Percentiles rank a stretch among this genome's conserved stretches.
These are phyloP conservation scores for Teunomyces pallodes DNA, from an alignment of 805 yeast species.

Conservation along the genomic window DNA sequence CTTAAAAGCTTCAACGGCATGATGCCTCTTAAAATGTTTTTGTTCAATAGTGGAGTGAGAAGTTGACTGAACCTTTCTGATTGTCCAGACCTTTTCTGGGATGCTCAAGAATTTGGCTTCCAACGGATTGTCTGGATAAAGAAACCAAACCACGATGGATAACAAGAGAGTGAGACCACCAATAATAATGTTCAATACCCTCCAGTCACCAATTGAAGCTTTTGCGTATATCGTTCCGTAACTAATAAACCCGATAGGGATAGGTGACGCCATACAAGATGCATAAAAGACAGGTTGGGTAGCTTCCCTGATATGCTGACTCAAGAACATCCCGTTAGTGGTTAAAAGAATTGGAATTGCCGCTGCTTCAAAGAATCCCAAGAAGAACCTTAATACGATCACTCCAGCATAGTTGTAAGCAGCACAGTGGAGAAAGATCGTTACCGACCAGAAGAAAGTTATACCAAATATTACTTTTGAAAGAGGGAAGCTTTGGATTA, in stretches of 20 bases:
- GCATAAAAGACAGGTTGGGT: constrained; percentile 54
- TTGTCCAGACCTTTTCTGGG: constrained; percentile 52
- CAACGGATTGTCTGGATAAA: constrained; percentile 59
- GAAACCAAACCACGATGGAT: constrained; percentile 18
- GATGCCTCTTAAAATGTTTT: constrained; percentile 45
- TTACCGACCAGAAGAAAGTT: constrained; percentile 43
- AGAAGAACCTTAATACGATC: constrained; percentile 45
- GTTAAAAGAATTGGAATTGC: constrained; percentile 35
- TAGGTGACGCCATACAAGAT: constrained; percentile 49
- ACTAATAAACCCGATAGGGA: constrained; percentile 52
- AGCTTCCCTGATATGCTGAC: constrained; percentile 44
- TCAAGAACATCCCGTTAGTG: constrained; percentile 51
- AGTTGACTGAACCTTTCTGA: constrained; percentile 34
- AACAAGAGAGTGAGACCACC: constrained; percentile 50
- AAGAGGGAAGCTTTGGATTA: constrained; percentile 45
- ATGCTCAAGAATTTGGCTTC: constrained; percentile 45
- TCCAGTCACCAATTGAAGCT: constrained; percentile 42
- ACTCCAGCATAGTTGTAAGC: constrained; percentile 47
- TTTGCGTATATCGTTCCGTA: constrained; percentile 33
- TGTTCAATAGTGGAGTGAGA: constrained; percentile 37
- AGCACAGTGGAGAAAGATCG: constrained; percentile 46
- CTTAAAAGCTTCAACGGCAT: constrained; percentile 47
- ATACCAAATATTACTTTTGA: constrained; percentile 36
- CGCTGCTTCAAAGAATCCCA: constrained; percentile 41
- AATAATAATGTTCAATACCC: constrained; percentile 51